These are phyloP conservation scores for Saitozyma sp. DNA, from an alignment of 768 basidiomycete species.

Conservation along the genomic window DNA sequence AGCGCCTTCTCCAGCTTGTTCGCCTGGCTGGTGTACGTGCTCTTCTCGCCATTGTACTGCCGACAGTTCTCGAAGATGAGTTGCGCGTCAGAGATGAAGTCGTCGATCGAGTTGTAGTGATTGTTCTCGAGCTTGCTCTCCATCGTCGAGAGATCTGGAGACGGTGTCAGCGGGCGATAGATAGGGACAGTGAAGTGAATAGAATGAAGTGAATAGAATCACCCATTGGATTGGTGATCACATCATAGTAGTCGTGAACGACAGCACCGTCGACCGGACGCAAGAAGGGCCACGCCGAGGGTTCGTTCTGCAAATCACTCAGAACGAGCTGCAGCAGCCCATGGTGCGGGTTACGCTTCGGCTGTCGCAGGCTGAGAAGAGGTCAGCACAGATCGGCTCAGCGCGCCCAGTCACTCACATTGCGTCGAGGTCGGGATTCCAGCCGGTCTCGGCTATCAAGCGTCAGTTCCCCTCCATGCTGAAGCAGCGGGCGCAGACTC, in stretches of 20 bases:
- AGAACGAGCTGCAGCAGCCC: slow-evolving; percentile 76
- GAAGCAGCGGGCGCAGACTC: slow-evolving; percentile 47
- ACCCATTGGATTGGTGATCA: slow-evolving; percentile 93
- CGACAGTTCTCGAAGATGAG: slow-evolving; percentile 88
- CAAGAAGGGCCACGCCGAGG: slow-evolving; percentile 83
- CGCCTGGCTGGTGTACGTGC: slow-evolving; percentile 78
- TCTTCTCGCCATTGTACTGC: slow-evolving; percentile 73
- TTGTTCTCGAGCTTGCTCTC: slow-evolving; percentile 84
- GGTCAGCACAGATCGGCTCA: background rate
- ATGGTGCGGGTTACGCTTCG: slow-evolving; percentile 59
- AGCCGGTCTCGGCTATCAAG: slow-evolving; percentile 77
- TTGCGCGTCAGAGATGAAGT: slow-evolving; percentile 75
- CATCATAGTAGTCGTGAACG: slow-evolving; percentile 84
- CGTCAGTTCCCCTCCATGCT: slow-evolving; percentile 4
- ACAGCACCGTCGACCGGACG: slow-evolving; percentile 75
- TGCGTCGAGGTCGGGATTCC: slow-evolving; percentile 79
- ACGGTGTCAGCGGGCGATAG: slow-evolving; percentile 4
- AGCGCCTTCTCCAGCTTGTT: slow-evolving; percentile 77
- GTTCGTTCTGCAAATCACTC: slow-evolving; percentile 72
- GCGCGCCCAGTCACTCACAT: slow-evolving; percentile 57
- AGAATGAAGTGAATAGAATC: slow-evolving; percentile 55
- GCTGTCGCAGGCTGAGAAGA: slow-evolving; percentile 49
- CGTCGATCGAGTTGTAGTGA: slow-evolving; percentile 71
- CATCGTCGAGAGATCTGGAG: slow-evolving; percentile 80
- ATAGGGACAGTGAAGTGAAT: background rate